Evolutionary conservation across 768 basidiomycete species (phyloP).

Genomic region (Erythrobasidium yunnanense): DNA sequence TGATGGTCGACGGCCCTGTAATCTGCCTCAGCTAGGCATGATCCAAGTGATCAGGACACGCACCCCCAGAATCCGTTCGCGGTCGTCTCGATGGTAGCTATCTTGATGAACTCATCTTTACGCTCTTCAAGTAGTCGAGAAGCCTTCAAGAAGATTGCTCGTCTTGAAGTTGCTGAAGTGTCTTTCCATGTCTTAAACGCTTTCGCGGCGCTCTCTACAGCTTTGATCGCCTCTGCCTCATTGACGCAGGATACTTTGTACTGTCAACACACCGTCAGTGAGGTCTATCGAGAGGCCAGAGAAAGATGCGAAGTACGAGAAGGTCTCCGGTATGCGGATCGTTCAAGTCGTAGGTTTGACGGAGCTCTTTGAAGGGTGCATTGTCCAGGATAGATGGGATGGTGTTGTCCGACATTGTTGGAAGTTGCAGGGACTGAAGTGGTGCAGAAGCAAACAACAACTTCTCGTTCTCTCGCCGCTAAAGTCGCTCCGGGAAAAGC

Average conservation of each 20-base stretch:
- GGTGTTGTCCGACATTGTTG: too few species aligned
- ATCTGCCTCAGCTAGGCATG: too few species aligned
- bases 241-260: slow-evolving; percentile 1
- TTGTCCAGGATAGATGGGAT: slow-evolving; percentile 8
- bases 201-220: slow-evolving; percentile 1
- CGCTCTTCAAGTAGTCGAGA: slow-evolving; percentile 1
- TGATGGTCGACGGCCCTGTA: slow-evolving; percentile 24
- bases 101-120: background rate
- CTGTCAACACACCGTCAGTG: background rate
- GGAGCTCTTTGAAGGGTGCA: background rate
- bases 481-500: too few species aligned
- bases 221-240: background rate
- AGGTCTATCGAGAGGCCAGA: background rate
- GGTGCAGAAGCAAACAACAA: too few species aligned
- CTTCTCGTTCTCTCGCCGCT: too few species aligned
- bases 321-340: slow-evolving; percentile 14
- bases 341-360: background rate
- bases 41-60: too few species aligned
- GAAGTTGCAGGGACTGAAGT: too few species aligned
- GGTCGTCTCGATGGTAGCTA: background rate
- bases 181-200: slow-evolving; percentile 12
- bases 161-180: background rate
- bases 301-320: slow-evolving; percentile 1
- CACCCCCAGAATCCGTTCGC: slow-evolving; percentile 7
- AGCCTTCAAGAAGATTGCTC: slow-evolving; percentile 19